Base-by-base conservation (phyloP, 1,139 yeast genomes). In the Taphrina pruni region DNA sequence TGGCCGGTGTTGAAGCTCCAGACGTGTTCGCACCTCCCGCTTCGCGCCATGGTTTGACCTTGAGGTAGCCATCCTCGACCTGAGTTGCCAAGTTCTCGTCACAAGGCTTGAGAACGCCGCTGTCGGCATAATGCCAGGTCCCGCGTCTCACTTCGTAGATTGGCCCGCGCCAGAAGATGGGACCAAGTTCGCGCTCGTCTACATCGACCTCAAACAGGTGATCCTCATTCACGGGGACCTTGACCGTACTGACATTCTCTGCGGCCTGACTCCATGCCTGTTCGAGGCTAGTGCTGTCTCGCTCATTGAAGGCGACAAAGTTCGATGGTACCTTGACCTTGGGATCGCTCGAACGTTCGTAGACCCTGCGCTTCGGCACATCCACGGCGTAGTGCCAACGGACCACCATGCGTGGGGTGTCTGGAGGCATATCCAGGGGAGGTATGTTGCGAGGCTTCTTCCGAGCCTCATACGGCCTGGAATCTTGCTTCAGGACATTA, bases 131-230 rank as follows among this genome's bases (percentile, higher is more conserved):
- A 76, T 90, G 91, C 99, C 99, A 93, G 0, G 87, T 78, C 0
- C 97, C 97, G 65, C 98, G 80, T 50, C 97, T 82, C 0, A 93
- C 90, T 72, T 89, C 94, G 75, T 87, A 94, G 0, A 82, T 80
- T 0, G 97, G 96, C 0, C 98, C 98, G 1, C 86, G 88, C 98
- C 98, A 93, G 77, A 88, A 93, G 0, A 88, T 84, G 0, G 98
- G 96, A 0, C 80, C 73, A 73, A 93, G 77, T 67, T 83, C 83
- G 76, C 86, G 82, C 7, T 79, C 77, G 1, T 77, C 73, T 39
- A 93, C 73, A 75, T 90, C 86, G 1, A 92, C 97, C 74, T 87
- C 85, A 74, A 89, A 90, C 54, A 93, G 79, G 43, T 85, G 84
- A 75, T 93, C 99, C 74, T 91, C 97, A 75, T 88, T 88, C 2